Percentiles rank a stretch among this genome's conserved stretches.
These are phyloP conservation scores for Rhizopus arrhizus DNA, from an alignment of 371 early-diverging fungal species.

Conservation along the genomic window DNA sequence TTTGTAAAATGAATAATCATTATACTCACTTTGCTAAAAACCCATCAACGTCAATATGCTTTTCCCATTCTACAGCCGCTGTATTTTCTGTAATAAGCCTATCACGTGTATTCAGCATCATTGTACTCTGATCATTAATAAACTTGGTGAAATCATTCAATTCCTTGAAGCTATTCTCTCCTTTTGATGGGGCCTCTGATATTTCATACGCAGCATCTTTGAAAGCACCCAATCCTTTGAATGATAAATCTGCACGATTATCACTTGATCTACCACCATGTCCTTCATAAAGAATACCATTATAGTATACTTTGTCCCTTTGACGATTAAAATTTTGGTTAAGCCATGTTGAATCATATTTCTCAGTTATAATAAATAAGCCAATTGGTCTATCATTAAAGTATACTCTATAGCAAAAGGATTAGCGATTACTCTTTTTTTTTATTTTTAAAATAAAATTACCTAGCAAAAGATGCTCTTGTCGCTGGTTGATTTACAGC, in stretches of 20 bases:
- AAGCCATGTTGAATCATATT: slow-evolving; percentile 38
- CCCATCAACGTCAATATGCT: slow-evolving; percentile 32
- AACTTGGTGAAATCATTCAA: slow-evolving; percentile 32
- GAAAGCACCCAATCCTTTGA: slow-evolving; percentile 31
- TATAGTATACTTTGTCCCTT: slow-evolving; percentile 1
- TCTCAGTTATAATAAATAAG: slow-evolving; percentile 34
- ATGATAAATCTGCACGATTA: slow-evolving; percentile 28
- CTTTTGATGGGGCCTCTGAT: slow-evolving; percentile 22
- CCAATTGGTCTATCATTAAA: slow-evolving; percentile 37
- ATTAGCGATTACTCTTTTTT: not conserved
- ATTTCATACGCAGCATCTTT: slow-evolving; percentile 18
- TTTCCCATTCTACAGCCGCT: slow-evolving; percentile 27
- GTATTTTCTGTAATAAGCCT: not conserved
- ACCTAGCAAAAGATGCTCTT: slow-evolving; percentile 31
- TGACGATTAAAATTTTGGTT: slow-evolving; percentile 26
- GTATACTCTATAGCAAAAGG: slow-evolving; percentile 24
- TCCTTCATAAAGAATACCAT: slow-evolving; percentile 35
- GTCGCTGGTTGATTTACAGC: slow-evolving; percentile 30
- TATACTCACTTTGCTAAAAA: slow-evolving; percentile 37
- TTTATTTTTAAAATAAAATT: not conserved
- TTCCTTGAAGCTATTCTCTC: slow-evolving; percentile 13
- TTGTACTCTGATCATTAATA: slow-evolving; percentile 27
- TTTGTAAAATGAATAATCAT: not conserved
- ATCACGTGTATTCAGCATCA: slow-evolving; percentile 5
- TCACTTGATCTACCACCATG: slow-evolving; percentile 16